These are phyloP conservation scores for Flaveria ramosissima DNA, from an alignment of 129 eudicot species.

Conservation along the genomic window DNA sequence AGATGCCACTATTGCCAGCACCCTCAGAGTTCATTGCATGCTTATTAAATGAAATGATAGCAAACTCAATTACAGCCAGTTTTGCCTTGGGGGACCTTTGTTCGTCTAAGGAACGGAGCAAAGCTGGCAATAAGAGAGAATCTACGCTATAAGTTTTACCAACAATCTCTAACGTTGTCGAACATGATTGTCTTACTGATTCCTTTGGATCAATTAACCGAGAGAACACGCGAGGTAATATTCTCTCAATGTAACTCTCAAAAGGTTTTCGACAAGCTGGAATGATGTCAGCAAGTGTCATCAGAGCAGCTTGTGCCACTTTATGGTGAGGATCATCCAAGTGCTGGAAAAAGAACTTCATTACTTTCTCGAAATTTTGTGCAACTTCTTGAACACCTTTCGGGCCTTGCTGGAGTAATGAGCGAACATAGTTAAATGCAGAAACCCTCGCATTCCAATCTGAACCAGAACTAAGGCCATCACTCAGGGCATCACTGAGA, in stretches of 20 bases:
- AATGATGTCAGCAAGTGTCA: constrained; percentile 92
- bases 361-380: constrained; percentile 93
- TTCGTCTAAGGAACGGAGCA: constrained; percentile 93
- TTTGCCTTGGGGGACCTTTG: constrained; percentile 96
- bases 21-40: constrained; percentile 80
- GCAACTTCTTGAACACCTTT: constrained; percentile 83
- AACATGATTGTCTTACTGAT: constrained; percentile 75
- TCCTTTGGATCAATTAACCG: constrained; percentile 94
- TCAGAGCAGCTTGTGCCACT: constrained; percentile 97
- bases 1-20: constrained; percentile 67
- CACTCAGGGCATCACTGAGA: constrained; percentile 76
- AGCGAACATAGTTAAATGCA: constrained; percentile 80
- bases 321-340: constrained; percentile 98
- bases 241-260: constrained; percentile 94
- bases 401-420: constrained; percentile 77
- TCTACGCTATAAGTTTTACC: constrained; percentile 86
- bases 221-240: constrained; percentile 88
- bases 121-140: constrained; percentile 74
- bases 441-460: constrained; percentile 98
- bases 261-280: constrained; percentile 87
- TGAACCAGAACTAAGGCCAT: constrained; percentile 77
- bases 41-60: constrained; percentile 77
- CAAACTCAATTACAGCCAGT: constrained; percentile 87
- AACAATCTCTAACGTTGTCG: constrained; percentile 74
- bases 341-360: constrained; percentile 92